Base-by-base conservation (phyloP, 805 yeast species). In the Scheffersomyces ergatensis region DNA sequence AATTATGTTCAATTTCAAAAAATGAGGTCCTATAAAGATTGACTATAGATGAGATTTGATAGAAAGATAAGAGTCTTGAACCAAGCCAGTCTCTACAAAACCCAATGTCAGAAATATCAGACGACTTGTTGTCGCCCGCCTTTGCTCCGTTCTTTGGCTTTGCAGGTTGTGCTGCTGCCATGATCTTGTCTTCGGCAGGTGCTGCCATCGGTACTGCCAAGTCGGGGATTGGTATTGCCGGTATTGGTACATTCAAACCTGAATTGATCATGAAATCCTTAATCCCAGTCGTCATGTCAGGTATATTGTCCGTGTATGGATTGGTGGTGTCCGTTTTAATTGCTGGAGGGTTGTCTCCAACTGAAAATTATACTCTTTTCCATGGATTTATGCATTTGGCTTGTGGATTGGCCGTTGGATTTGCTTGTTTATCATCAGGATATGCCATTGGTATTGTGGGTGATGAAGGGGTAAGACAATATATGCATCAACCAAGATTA, bases 191-290 rank as follows among this genome's bases (percentile, higher is more conserved):
- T 43, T 88, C 96, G 58, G 83, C 92, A n/a, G 99, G 99, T 47
- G 98, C 99, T 4, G 98, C 98, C 46, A 83, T 89, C 51, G 99
- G 99, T 43, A 92, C 98, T 3, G 98, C 98, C 47, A 93, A 93
- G 67, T 86, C 96, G 34, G 99, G 99, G 44, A 83, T 93, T 48
- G 99, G 99, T 76, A 93, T 93, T 55, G 73, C 97, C 24, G 99
- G 98, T 75, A 89, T 93, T 50, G 97, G 98, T 74, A 85, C 96
- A 35, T 93, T 92, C 71, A 86, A 87, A 62, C 99, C 99, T 11
- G 99, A 93, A 58, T 74, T 93, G 57, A 89, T 93, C 57, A 93
- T 93, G 98, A 87, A 85, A 65, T 85, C 93, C 6, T 74, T 93
- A 37, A 90, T 93, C 53, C 99, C 99, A 14, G 99, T 93, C 36